These are phyloP conservation scores for Camelina neglecta DNA, from an alignment of 345 rosid genomes.

Conservation along the genomic window DNA sequence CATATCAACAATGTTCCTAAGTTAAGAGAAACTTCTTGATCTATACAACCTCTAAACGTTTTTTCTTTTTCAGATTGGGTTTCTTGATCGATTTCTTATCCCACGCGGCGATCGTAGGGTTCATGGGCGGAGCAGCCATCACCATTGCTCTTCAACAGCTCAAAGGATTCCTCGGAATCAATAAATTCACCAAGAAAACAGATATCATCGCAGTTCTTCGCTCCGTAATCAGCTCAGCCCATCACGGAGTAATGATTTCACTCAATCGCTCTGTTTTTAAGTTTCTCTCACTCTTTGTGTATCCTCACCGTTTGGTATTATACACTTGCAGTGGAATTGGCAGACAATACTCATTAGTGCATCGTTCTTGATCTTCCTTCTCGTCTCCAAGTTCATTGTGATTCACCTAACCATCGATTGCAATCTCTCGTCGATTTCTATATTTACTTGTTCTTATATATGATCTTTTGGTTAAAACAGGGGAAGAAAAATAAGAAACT, in stretches of 20 bases:
- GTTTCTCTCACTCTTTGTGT: not conserved
- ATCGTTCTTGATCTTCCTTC: slow-evolving; percentile 73
- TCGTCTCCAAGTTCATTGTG: slow-evolving; percentile 73
- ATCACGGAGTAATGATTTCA: slow-evolving; percentile 42
- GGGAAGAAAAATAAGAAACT: slow-evolving; percentile 79
- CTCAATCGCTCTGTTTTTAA: not conserved
- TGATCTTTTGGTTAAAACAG: slow-evolving; percentile 43
- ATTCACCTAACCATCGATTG: slow-evolving; percentile 29
- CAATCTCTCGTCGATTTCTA: not conserved
- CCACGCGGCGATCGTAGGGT: slow-evolving; percentile 92
- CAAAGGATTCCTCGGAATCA: slow-evolving; percentile 84
- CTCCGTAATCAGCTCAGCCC: slow-evolving; percentile 43
- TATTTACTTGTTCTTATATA: not conserved
- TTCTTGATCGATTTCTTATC: slow-evolving; percentile 93
- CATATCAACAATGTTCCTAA: not conserved
- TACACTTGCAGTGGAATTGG: slow-evolving; percentile 88
- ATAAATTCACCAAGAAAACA: slow-evolving; percentile 65
- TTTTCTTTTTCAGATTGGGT: slow-evolving; percentile 62
- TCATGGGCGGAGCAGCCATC: slow-evolving; percentile 95
- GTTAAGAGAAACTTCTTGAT: slow-evolving; percentile 5
- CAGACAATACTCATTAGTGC: slow-evolving; percentile 78
- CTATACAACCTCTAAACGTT: not conserved
- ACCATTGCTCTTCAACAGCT: slow-evolving; percentile 93
- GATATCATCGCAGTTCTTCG: slow-evolving; percentile 53
- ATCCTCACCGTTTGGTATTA: slow-evolving; percentile 9